These are phyloP conservation scores for Cladophialophora exuberans DNA, from an alignment of 2,329 filamentous ascomycete species.

Conservation along the genomic window DNA sequence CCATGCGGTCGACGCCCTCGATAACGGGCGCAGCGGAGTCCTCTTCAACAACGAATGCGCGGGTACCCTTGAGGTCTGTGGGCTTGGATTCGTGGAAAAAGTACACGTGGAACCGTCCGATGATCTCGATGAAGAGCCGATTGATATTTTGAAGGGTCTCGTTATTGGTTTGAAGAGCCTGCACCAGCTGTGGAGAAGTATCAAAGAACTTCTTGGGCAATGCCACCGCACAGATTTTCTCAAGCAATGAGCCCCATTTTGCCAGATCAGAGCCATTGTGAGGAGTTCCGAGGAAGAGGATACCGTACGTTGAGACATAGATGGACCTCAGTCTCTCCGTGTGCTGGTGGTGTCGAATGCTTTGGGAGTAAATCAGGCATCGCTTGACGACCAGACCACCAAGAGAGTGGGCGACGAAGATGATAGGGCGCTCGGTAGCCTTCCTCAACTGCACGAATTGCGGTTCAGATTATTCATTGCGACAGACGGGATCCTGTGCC, in stretches of 20 bases:
- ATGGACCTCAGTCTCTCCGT: conserved; percentile 69
- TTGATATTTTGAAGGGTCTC: conserved; percentile 77
- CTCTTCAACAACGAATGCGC: conserved; percentile 68
- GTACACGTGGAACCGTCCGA: conserved; percentile 71
- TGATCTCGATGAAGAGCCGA: conserved; percentile 70
- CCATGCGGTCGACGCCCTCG: conserved; percentile 71
- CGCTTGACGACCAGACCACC: conserved; percentile 74
- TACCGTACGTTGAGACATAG: conserved; percentile 73
- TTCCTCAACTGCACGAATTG: conserved; percentile 44
- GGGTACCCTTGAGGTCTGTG: conserved; percentile 68
- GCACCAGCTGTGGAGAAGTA: conserved; percentile 68
- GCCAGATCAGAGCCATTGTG: conserved; percentile 72
- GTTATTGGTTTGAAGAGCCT: conserved; percentile 72
- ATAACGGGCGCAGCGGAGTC: conserved; percentile 70
- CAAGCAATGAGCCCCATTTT: conserved; percentile 68
- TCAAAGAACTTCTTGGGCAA: conserved; percentile 69
- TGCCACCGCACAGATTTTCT: conserved; percentile 68
- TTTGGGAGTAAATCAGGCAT: conserved; percentile 68
- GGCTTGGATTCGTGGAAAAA: conserved; percentile 77
- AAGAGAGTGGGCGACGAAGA: conserved; percentile 75
- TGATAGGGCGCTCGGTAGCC: conserved; percentile 66
- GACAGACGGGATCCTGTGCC: not conserved
- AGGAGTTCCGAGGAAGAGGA: conserved; percentile 77
- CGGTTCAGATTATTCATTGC: conserved; percentile 12
- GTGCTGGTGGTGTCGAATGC: conserved; percentile 57